Evolutionary conservation across 139 green algal genomes (phyloP).

Genomic region (Pleodorina starrii): DNA sequence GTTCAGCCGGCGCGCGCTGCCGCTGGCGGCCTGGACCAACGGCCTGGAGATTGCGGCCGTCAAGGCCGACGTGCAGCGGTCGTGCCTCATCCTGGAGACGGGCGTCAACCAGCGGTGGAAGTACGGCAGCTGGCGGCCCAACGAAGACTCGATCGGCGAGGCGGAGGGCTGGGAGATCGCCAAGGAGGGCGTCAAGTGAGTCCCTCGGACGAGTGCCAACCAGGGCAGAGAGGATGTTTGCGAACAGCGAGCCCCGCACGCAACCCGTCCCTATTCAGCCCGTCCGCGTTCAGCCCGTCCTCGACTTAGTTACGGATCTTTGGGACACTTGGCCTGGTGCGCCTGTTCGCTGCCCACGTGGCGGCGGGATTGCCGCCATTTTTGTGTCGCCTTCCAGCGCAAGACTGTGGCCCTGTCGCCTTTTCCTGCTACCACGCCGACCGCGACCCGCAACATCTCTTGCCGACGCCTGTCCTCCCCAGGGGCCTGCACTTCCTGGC

Average conservation of each 20-base stretch:
- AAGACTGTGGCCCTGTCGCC: too few relatives aligned
- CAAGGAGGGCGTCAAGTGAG: slow-evolving; percentile 82
- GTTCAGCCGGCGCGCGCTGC: slow-evolving; percentile 88
- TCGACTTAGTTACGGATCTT: too few relatives aligned
- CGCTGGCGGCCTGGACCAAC: slow-evolving; percentile 96
- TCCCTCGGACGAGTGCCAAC: neutral
- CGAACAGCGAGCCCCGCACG: too few relatives aligned
- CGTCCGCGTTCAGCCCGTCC: too few relatives aligned
- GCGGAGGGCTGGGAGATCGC: slow-evolving; percentile 92
- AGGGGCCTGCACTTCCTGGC: slow-evolving; percentile 97
- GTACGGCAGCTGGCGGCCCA: slow-evolving; percentile 89
- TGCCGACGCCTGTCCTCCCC: neutral
- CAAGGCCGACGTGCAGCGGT: slow-evolving; percentile 69
- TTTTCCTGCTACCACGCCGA: too few relatives aligned
- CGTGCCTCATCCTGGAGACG: slow-evolving; percentile 95
- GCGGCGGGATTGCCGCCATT: too few relatives aligned
- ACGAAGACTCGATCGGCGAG: slow-evolving; percentile 83
- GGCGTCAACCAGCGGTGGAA: slow-evolving; percentile 94
- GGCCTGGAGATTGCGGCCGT: slow-evolving; percentile 91
- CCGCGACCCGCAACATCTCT: too few relatives aligned
- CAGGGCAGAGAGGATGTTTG: neutral
- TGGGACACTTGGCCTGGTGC: too few relatives aligned
- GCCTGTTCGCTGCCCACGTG: too few relatives aligned
- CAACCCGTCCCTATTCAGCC: too few relatives aligned
- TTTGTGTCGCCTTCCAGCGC: too few relatives aligned